Conservation (phyloP, 1,139 yeast genomes). For the Spathaspora sp. region DNA sequence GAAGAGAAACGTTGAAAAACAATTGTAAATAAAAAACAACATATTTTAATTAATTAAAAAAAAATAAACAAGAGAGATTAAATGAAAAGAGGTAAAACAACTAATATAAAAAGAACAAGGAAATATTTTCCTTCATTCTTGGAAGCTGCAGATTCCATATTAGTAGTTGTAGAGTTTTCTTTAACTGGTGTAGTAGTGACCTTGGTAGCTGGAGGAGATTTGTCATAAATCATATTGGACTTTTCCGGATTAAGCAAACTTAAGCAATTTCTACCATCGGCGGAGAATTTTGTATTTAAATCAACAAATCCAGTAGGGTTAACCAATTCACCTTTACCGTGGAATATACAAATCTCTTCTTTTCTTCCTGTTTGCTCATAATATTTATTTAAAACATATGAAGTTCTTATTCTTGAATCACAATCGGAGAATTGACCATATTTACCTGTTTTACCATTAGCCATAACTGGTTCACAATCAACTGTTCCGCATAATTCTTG, state of each 20-base stretch:
- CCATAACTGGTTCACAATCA: slow-evolving; percentile 51
- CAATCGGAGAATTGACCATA: slow-evolving; percentile 66
- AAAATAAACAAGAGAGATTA: not conserved
- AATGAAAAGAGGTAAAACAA: not conserved
- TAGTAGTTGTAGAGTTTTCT: not conserved
- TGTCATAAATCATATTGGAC: not conserved
- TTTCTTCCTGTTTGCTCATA: slow-evolving; percentile 33
- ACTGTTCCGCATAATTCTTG: slow-evolving; percentile 48
- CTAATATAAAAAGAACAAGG: not conserved
- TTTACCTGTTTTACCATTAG: slow-evolving; percentile 47
- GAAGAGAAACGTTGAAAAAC: slow-evolving; percentile 6
- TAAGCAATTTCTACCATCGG: slow-evolving; percentile 31
- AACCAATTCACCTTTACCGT: slow-evolving; percentile 37
- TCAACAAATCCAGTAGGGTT: slow-evolving; percentile 21
- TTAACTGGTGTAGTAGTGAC: not conserved
- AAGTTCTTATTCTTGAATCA: slow-evolving; percentile 47
- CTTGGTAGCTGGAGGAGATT: not conserved
- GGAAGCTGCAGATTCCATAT: not conserved
- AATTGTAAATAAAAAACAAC: not conserved
- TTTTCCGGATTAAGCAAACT: slow-evolving; percentile 7
- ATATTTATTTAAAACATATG: slow-evolving; percentile 52
- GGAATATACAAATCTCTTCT: slow-evolving; percentile 30
- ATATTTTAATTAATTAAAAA: not conserved
- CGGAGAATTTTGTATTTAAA: slow-evolving; percentile 19
- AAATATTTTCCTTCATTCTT: not conserved